Conservation (phyloP, 305 asterid genomes). For the Fraxinus angustifolia region DNA sequence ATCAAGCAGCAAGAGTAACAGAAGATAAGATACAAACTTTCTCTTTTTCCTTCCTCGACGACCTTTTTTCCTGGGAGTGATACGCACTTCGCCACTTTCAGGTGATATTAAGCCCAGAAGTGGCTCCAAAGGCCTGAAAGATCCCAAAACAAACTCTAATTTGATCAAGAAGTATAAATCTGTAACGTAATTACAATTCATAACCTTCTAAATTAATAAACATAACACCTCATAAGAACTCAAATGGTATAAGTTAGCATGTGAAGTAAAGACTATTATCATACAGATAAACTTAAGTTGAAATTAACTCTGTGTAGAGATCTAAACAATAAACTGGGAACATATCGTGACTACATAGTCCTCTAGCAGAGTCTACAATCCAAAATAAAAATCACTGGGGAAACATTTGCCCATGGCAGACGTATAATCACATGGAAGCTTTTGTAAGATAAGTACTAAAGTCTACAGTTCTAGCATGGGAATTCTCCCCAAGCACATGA, state of each 20-base stretch:
- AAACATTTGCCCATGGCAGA: neutral
- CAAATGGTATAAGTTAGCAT: neutral
- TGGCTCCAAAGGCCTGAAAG: slow-evolving; percentile 58
- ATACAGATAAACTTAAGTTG: neutral
- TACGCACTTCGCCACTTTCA: slow-evolving; percentile 32
- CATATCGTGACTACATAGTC: neutral
- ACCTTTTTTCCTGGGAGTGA: slow-evolving; percentile 11
- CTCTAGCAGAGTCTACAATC: slow-evolving; percentile 2
- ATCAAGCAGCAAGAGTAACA: slow-evolving; percentile 18
- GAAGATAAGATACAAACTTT: slow-evolving; percentile 50
- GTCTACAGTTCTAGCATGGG: slow-evolving; percentile 20
- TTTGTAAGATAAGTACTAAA: neutral
- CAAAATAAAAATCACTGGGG: slow-evolving; percentile 11
- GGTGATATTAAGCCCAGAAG: slow-evolving; percentile 40
- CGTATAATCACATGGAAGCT: neutral
- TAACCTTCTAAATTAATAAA: neutral
- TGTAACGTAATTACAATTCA: neutral
- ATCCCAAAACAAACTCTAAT: slow-evolving; percentile 11
- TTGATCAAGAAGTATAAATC: neutral
- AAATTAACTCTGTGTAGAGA: neutral
- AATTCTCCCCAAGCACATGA: slow-evolving; percentile 9
- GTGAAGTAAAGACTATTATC: neutral
- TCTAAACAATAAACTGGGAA: slow-evolving; percentile 16
- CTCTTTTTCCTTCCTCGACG: slow-evolving; percentile 52
- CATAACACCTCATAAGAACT: slow-evolving; percentile 3